Conservation (phyloP, 78 protist species). For the Paulinella micropora region DNA sequence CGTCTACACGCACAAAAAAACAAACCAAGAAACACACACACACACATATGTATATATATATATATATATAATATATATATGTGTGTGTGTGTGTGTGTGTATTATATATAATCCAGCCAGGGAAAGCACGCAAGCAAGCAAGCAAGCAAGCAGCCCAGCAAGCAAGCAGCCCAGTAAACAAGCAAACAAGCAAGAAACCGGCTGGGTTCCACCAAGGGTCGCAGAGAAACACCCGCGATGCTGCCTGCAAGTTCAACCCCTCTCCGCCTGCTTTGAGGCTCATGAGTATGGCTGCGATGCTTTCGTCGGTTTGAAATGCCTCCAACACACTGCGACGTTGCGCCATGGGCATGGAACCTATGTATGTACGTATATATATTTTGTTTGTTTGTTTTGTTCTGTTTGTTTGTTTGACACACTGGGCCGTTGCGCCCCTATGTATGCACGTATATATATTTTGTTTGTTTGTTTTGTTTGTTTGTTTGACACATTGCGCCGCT, state of each 20-base stretch:
- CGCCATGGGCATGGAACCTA: background rate
- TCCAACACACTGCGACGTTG: background rate
- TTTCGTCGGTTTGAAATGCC: background rate
- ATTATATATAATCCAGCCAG: no score
- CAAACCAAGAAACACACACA: background rate
- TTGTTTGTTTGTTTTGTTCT: background rate
- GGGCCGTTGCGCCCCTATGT: no score
- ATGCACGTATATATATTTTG: no score
- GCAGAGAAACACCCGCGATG: background rate
- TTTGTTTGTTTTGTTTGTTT: no score
- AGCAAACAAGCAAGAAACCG: no score
- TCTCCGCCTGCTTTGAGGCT: conserved; percentile 24
- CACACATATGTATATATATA: background rate
- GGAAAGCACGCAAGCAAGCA: no score
- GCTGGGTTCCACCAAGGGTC: conserved; percentile 11
- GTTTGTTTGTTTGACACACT: no score
- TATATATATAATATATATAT: background rate
- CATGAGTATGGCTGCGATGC: conserved; percentile 4
- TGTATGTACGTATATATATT: background rate
- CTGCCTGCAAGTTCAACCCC: background rate
- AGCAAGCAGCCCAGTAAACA: no score
- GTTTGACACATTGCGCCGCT: no score
- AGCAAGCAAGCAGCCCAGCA: no score
- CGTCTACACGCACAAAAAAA: background rate
- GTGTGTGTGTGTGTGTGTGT: no score